phyloP scores from a whole-genome alignment of 345 rosid species.

The Cardiospermum halicacabum region DNA sequence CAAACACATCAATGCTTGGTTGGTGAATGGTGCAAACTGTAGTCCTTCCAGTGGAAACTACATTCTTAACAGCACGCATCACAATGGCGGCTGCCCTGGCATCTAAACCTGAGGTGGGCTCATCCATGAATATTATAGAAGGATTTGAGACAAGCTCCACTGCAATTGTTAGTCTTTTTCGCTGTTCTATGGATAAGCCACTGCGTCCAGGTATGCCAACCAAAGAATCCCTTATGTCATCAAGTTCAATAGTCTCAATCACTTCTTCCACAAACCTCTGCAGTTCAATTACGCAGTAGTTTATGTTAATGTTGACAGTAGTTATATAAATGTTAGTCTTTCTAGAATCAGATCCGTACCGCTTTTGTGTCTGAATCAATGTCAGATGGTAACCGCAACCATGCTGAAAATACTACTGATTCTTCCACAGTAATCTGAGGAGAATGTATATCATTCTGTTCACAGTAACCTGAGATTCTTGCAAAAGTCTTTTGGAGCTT shows the following conservation, averaged over 20 bases:
- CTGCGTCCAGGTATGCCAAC: constrained; percentile 11
- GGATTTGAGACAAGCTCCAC: constrained; percentile 14
- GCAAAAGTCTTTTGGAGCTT: constrained; percentile 60
- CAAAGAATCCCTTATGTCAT: not conserved
- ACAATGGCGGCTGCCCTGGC: constrained; percentile 14
- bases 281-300: no score
- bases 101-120: constrained; percentile 12
- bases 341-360: constrained; percentile 15
- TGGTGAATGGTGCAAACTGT: constrained; percentile 14
- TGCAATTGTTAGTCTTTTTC: constrained; percentile 2
- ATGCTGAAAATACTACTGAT: constrained; percentile 52
- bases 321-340: not conserved
- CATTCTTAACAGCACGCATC: constrained; percentile 11
- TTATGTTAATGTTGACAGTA: not conserved
- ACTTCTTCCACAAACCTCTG: constrained; percentile 7
- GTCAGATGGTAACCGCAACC: constrained; percentile 38
- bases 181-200: constrained; percentile 8
- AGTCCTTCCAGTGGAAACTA: constrained; percentile 9
- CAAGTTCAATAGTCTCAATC: constrained; percentile 10
- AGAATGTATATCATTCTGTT: constrained; percentile 60
- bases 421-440: constrained; percentile 56
- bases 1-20: constrained; percentile 10
- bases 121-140: constrained; percentile 12
- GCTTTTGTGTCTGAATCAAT: constrained; percentile 26
- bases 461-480: constrained; percentile 58